Conservation (phyloP, 495 filamentous ascomycete species). For the Aspergillus campestris region DNA sequence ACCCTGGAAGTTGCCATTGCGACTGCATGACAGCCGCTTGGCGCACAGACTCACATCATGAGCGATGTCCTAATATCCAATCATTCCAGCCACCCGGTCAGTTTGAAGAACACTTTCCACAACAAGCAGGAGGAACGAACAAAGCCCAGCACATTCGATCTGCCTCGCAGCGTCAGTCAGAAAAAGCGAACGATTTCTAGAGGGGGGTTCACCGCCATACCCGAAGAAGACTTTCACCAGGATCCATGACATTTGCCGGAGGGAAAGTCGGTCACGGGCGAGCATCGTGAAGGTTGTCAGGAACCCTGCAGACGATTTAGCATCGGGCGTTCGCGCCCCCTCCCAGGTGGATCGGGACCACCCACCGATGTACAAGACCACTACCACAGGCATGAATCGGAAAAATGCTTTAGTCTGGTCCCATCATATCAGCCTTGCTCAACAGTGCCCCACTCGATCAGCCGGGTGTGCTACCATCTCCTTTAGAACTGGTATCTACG, state of each 20-base stretch:
- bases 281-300: conserved; percentile 87
- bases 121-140: conserved; percentile 40
- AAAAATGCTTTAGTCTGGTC: conserved; percentile 75
- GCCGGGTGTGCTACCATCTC: conserved; percentile 54
- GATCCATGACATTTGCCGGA: conserved; percentile 75
- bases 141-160: conserved; percentile 73
- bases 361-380: conserved; percentile 66
- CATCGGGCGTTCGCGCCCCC: background rate
- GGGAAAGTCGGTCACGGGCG: conserved; percentile 64
- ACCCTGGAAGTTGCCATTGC: conserved; percentile 21
- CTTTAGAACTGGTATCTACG: conserved; percentile 71
- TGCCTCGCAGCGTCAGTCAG: conserved; percentile 28
- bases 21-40: conserved; percentile 26
- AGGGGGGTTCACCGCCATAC: conserved; percentile 36
- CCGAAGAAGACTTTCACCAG: conserved; percentile 76
- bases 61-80: conserved; percentile 44
- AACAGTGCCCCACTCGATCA: background rate
- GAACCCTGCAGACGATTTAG: conserved; percentile 54
- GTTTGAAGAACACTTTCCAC: conserved; percentile 14
- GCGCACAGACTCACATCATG: conserved; percentile 32
- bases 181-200: conserved; percentile 17
- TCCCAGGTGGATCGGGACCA: background rate
- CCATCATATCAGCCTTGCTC: conserved; percentile 21
- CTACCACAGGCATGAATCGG: conserved; percentile 82
- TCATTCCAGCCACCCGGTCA: conserved; percentile 37